Conservation (phyloP, 371 early-diverging fungal species). For the Choanephora cucurbitarum region DNA sequence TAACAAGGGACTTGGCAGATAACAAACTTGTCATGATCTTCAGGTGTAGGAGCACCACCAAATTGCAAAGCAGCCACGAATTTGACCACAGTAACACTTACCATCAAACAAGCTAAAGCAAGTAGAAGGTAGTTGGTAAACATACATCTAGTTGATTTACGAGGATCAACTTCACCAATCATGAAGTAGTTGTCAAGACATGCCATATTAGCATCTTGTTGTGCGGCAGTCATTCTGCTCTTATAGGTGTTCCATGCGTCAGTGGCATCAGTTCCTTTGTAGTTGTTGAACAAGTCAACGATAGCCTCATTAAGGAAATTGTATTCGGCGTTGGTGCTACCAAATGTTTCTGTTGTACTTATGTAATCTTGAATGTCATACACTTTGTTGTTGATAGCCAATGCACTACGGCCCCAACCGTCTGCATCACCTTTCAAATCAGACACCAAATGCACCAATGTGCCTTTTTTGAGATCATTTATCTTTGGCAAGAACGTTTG, state of each 20-base stretch:
- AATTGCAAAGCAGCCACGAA: constrained; percentile 90
- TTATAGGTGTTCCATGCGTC: constrained; percentile 45
- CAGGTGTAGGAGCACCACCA: constrained; percentile 73
- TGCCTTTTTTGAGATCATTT: constrained; percentile 64
- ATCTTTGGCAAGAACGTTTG: constrained; percentile 55
- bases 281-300: constrained; percentile 58
- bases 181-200: constrained; percentile 85
- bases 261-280: constrained; percentile 63
- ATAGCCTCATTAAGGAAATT: constrained; percentile 49
- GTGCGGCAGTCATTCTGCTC: constrained; percentile 20
- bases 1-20: constrained; percentile 97
- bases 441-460: constrained; percentile 49
- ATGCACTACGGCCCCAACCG: constrained; percentile 44
- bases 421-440: constrained; percentile 37
- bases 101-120: constrained; percentile 72
- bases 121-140: constrained; percentile 87
- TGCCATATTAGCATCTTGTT: constrained; percentile 35
- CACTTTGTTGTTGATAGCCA: constrained; percentile 62
- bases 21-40: constrained; percentile 87
- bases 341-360: constrained; percentile 33
- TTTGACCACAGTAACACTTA: constrained; percentile 81
- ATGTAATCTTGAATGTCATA: constrained; percentile 74
- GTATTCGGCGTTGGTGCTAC: constrained; percentile 41
- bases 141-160: constrained; percentile 73
- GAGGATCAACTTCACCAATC: constrained; percentile 81